Base-by-base conservation (phyloP, 1,139 yeast genomes). In the Geotrichum cucujoidarum region DNA sequence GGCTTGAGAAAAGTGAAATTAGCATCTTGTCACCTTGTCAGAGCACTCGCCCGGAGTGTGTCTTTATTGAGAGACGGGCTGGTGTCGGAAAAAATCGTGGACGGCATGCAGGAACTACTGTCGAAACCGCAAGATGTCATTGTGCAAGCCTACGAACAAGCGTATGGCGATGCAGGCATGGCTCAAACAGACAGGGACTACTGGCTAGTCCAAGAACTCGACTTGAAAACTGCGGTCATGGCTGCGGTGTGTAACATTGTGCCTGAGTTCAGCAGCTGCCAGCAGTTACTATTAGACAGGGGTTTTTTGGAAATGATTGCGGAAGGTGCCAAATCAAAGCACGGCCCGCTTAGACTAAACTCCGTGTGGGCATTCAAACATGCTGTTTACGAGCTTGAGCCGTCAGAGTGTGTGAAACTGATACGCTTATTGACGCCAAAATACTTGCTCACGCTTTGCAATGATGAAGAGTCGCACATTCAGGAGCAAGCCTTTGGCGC, bases 21-120 rank as follows among this genome's bases (percentile, higher is more conserved):
- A 2, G 68, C 71, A 5, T 67, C 81, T 0, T 75, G 84, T 49
- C 78, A 79, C 53, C 70, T 87, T 34, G 67, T 85, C 27, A 71
- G 94, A 48, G 80, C 95, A 0, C 69, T 87, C 22, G 85, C 95
- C 0, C 71, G 95, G 59, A 83, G 94, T 18, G 83, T 86, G 0
- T 71, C 83, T 1, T 67, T 83, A 1, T 68, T 86, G 48, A 72
- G 95, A 47, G 85, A 94, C 0, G 78, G 81, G 52, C 73, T 87
- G 53, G 80, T 78, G 16, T 78, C 81, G 33, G 69, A 78, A 29
- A 76, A 76, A 24, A 69, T 81, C 20, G 74, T 81, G 2, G 74
- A 74, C 17, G 64, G 74, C 46, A 65, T 75, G 60, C 68, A 75
- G n/a, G 64, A 67, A 22, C 48, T 77, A 4, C 57, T 78, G 38